Evolutionary conservation across 78 protist genomes (phyloP).

Genomic region (Isochrysis galbana): DNA sequence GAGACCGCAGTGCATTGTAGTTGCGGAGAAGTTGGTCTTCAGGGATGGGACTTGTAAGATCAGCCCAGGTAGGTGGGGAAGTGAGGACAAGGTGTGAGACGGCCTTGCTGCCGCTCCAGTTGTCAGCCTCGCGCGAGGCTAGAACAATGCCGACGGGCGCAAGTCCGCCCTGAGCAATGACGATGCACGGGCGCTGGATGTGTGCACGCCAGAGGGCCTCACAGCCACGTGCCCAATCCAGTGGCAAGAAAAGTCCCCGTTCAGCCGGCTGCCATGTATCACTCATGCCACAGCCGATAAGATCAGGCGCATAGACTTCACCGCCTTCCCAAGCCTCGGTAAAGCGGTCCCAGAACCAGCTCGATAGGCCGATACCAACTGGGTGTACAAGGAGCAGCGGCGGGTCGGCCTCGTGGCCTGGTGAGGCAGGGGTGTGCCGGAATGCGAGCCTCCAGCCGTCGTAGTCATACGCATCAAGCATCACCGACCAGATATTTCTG

Average conservation of each 20-base stretch:
- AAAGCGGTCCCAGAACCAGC: neutral
- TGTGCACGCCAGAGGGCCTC: neutral
- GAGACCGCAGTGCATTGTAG: neutral
- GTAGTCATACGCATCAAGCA: neutral
- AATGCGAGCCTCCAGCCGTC: neutral
- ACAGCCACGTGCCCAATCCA: neutral
- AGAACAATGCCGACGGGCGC: neutral
- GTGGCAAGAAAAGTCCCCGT: neutral
- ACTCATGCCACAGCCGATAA: neutral
- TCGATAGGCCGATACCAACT: neutral
- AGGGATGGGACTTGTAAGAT: neutral
- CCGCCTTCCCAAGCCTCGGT: neutral
- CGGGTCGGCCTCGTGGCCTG: neutral
- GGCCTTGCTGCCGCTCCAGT: neutral
- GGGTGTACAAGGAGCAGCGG: conserved; percentile 1
- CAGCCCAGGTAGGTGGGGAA: neutral
- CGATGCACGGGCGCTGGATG: neutral
- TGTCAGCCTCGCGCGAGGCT: neutral
- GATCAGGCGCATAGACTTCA: neutral
- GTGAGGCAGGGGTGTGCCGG: neutral
- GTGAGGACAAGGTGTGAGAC: neutral
- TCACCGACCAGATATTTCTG: no score
- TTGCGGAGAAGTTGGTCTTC: neutral
- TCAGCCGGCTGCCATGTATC: neutral
- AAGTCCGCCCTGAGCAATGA: neutral